Base-by-base conservation (phyloP, 139 green algal genomes). In the Gonium pectorale region DNA sequence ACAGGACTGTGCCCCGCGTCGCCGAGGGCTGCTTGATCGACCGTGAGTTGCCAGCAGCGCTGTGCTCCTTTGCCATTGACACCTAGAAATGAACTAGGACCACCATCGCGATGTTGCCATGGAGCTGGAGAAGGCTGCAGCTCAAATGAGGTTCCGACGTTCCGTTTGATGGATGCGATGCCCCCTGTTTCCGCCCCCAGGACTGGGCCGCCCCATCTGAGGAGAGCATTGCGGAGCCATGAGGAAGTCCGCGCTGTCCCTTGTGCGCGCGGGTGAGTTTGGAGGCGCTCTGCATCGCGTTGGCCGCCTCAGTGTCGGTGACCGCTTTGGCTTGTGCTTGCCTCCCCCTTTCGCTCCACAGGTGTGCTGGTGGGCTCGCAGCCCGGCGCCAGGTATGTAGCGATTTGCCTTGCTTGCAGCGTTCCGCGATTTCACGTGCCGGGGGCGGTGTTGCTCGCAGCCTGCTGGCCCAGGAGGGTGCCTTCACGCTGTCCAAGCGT, bases 391-490 rank as follows among this genome's bases (percentile, higher is more conserved):
- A 74, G 77, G 77, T 83, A 83, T 8, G 77, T 22, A 43, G n/a
- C n/a, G n/a, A n/a, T n/a, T n/a, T n/a, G n/a, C n/a, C n/a, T n/a
- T n/a, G n/a, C n/a, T n/a, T n/a, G n/a, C n/a, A n/a, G n/a, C 15
- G 31, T n/a, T 35, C 46, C 31, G 8, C 31, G 5, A 40, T 51
- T 49, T 83, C 60, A 83, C 77, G 62, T 73, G 77, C 43, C 35
- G 75, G 38, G 29, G 7, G 62, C 44, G 26, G 40, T 71, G 59
- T 82, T 73, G 43, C 62, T 26, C 11, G 77, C 77, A 83, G 77
- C 77, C 60, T 83, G 74, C 74, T 82, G 29, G 74, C 59, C 59
- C 74, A 82, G 77, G 77, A 83, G 60, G 59, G 41, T 38, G 77
- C 40, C 59, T 71, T 51, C 13, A 64, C 60, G 62, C 77, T 83